Evolutionary conservation across 805 yeast genomes (phyloP).

Genomic region (Candida coleopterorum): DNA sequence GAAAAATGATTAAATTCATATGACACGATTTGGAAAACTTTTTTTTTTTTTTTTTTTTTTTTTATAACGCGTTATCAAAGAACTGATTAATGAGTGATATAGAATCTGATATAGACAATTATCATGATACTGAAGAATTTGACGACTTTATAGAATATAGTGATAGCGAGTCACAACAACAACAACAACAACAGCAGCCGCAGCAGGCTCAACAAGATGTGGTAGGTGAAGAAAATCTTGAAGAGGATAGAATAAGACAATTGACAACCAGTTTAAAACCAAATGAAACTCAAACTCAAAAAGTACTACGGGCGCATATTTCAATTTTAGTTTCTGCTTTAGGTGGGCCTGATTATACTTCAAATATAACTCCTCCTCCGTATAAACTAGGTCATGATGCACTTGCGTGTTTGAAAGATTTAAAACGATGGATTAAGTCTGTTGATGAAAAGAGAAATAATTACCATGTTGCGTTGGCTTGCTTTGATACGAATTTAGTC

Average conservation of each 20-base stretch:
- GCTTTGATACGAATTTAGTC: constrained; percentile 75
- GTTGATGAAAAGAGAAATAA: constrained; percentile 71
- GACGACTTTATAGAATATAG: constrained; percentile 34
- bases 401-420: constrained; percentile 76
- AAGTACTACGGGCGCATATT: constrained; percentile 63
- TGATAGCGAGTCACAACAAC: constrained; percentile 9
- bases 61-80: background rate
- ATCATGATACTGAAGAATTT: constrained; percentile 17
- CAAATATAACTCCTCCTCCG: constrained; percentile 36
- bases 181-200: background rate
- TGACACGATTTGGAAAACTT: constrained; percentile 1
- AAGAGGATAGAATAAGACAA: constrained; percentile 17
- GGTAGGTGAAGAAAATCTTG: constrained; percentile 10
- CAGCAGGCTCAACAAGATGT: background rate
- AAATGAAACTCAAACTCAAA: constrained; percentile 31
- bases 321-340: constrained; percentile 80
- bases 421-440: constrained; percentile 80
- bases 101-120: constrained; percentile 13
- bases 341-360: constrained; percentile 78
- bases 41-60: background rate
- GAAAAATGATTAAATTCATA: too few species aligned
- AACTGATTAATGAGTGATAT: constrained; percentile 1
- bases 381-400: constrained; percentile 89
- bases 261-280: constrained; percentile 24
- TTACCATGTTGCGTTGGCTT: constrained; percentile 83